Percentiles rank a stretch among this genome's conserved stretches.
Evolutionary conservation across 2,329 filamentous ascomycete genomes (phyloP).

Genomic region (Fusarium beomiforme): DNA sequence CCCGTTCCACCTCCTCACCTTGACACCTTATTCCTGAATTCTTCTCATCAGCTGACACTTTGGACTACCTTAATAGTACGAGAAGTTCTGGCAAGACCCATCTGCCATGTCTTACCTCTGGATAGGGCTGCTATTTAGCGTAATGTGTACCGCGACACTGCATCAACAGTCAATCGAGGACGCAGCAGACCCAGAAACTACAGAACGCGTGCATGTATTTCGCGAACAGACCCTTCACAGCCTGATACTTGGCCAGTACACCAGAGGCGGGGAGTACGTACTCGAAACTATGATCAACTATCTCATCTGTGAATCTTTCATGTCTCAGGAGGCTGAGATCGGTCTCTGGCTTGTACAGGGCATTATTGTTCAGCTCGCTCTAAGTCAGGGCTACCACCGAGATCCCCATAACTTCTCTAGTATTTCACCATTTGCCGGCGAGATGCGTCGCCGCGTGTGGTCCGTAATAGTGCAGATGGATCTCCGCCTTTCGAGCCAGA

Average conservation of each 20-base stretch:
- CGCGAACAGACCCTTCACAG: not conserved
- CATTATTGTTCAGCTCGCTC: slow-evolving; percentile 23
- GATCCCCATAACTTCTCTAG: slow-evolving; percentile 21
- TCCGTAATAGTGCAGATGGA: slow-evolving; percentile 65
- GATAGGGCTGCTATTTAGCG: not conserved
- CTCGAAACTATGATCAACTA: slow-evolving; percentile 23
- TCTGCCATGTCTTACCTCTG: not conserved
- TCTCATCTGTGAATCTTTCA: slow-evolving; percentile 20
- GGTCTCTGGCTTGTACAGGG: slow-evolving; percentile 21
- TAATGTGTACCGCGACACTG: not conserved
- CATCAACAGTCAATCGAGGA: not conserved
- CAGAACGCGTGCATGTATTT: fast-evolving
- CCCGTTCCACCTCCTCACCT: not conserved
- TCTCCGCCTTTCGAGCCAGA: slow-evolving; percentile 69
- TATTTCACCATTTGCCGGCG: slow-evolving; percentile 54
- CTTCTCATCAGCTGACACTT: not conserved
- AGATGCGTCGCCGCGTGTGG: slow-evolving; percentile 62
- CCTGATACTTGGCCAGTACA: slow-evolving; percentile 18
- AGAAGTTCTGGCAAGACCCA: not conserved
- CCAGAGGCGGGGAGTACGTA: slow-evolving; percentile 18
- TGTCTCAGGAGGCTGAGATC: slow-evolving; percentile 5
- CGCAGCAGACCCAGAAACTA: not conserved
- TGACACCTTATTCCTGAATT: not conserved
- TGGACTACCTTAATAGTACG: not conserved
- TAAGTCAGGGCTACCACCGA: slow-evolving; percentile 31